Conservation (phyloP, 352 stramenopile genomes). For the Phytophthora macrochlamydospora region DNA sequence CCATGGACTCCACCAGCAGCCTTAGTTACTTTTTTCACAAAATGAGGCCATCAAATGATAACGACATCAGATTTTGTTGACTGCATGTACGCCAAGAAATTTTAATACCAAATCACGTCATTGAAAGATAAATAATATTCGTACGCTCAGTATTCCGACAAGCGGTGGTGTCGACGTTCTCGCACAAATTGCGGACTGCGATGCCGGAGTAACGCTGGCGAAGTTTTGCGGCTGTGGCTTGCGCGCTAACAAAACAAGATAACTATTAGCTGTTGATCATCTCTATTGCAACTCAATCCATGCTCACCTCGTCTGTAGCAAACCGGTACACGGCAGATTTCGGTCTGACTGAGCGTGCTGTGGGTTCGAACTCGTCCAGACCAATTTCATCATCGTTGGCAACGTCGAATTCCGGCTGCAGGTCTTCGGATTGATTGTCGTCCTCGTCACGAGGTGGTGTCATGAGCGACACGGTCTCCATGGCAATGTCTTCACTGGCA, state of each 20-base stretch:
- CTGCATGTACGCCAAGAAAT: no score
- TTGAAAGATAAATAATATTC: no score
- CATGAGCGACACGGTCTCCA: conserved; percentile 59
- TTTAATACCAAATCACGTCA: no score
- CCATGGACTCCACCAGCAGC: no score
- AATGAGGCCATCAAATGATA: no score
- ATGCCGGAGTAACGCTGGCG: conserved; percentile 1
- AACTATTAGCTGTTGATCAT: conserved; percentile 4
- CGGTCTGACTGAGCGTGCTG: background rate
- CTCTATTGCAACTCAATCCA: background rate
- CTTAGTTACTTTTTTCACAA: no score
- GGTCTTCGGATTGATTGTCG: conserved; percentile 28
- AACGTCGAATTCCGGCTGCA: background rate
- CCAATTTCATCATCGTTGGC: conserved; percentile 15
- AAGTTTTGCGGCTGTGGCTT: conserved; percentile 6
- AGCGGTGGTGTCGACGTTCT: conserved; percentile 1
- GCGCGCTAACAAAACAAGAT: conserved; percentile 10
- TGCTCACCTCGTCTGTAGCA: conserved; percentile 27
- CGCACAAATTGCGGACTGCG: conserved; percentile 10
- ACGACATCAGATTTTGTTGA: no score
- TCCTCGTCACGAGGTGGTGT: conserved; percentile 25
- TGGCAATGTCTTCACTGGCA: conserved; percentile 18
- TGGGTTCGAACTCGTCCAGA: conserved; percentile 5
- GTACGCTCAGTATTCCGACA: conserved; percentile 2
- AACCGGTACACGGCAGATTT: conserved; percentile 20